These are phyloP conservation scores for Rosa chinensis DNA, from an alignment of 306 rosid species.

Conservation along the genomic window DNA sequence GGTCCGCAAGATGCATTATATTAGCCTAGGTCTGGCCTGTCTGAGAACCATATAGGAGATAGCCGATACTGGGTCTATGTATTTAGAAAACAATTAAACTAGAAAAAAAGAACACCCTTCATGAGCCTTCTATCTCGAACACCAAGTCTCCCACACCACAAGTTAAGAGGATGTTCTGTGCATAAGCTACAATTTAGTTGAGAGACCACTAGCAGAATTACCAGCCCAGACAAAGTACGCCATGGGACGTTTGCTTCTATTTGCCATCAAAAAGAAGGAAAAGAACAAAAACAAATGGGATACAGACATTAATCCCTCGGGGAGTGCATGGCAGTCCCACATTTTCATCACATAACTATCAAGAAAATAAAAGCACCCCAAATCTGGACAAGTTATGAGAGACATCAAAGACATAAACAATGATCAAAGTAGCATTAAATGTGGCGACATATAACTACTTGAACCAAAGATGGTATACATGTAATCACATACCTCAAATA, in stretches of 20 bases:
- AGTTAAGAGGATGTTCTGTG: background rate
- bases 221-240: background rate
- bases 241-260: background rate
- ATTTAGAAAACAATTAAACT: background rate
- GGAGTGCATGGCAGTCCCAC: background rate
- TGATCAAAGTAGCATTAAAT: slow-evolving; percentile 1
- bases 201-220: background rate
- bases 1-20: background rate
- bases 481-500: slow-evolving; percentile 56
- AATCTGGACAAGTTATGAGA: background rate
- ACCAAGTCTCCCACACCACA: background rate
- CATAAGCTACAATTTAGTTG: background rate
- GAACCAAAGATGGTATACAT: slow-evolving; percentile 14
- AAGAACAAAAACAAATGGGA: background rate
- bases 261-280: background rate
- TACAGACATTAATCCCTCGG: background rate
- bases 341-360: background rate
- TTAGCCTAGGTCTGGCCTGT: background rate
- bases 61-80: background rate
- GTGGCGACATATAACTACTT: background rate
- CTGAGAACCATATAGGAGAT: background rate
- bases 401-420: background rate
- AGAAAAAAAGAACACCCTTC: background rate
- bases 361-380: background rate
- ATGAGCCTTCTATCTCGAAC: background rate